Base-by-base conservation (phyloP, 2,329 filamentous ascomycete species). In the Lizonia empirigonia region DNA sequence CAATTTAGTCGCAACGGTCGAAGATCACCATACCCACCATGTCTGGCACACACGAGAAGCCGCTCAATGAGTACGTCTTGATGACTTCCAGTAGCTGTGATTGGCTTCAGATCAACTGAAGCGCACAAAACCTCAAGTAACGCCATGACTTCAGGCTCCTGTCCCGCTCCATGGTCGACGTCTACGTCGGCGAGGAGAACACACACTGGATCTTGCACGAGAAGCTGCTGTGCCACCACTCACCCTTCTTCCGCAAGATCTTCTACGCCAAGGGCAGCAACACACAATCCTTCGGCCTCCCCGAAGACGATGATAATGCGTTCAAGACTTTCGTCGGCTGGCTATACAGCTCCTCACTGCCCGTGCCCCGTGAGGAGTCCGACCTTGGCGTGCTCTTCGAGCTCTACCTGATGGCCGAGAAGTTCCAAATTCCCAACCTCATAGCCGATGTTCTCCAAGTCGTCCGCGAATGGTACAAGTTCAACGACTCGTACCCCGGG, bases 151-250 rank as follows among this genome's bases (percentile, higher is more conserved):
- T 13, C 59, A 81, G 78, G 70, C 78, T 83, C 60, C 77, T 83
- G 56, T 80, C 79, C 50, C 76, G 74, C 47, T 76, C 78, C 53
- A 77, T 82, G 71, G 80, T 82, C 50, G 78, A 82, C 69, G 77
- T 83, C 68, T 82, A 82, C 65, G 78, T 83, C 65, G 80, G 80
- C 45, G 56, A 73, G 6, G 77, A 80, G 27, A 80, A 80, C 70
- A 81, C 79, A 1, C 78, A 80, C 67, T 83, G 79, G 79, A 74
- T 78, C 48, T 73, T 83, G 4, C 80, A 82, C 73, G 79, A 83
- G 63, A 81, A 81, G 58, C 79, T 83, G 7, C 77, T 83, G 36
- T 81, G 78, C 73, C 65, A 81, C 62, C 76, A 80, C 68, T 81
- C 78, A 26, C 75, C 76, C 38, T 81, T 80, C 74, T 82, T 83